A percentile compares a stretch with the other conserved stretches of the same genome.
These are phyloP conservation scores for Trichoderma cornu-damae DNA, from an alignment of 2,329 filamentous ascomycete genomes.

Conservation along the genomic window DNA sequence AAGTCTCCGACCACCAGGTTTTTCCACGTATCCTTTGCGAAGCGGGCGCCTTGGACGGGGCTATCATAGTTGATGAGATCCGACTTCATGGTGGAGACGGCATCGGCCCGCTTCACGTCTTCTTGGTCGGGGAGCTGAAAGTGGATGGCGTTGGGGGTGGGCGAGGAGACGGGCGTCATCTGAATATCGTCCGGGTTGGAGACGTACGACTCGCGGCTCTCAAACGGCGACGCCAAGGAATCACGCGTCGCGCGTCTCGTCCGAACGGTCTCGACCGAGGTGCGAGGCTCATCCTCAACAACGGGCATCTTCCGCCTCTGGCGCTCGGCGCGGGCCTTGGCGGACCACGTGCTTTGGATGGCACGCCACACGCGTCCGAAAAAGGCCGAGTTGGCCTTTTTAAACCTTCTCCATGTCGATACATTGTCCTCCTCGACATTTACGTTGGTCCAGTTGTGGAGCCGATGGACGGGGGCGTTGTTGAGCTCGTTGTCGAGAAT, in stretches of 20 bases:
- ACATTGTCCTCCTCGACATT: constrained; percentile 86
- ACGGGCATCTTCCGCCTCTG: constrained; percentile 41
- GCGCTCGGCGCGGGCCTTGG: constrained; percentile 46
- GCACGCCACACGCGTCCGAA: constrained; percentile 50
- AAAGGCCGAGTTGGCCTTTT: constrained; percentile 73
- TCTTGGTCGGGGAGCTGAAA: constrained; percentile 38
- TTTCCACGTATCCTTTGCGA: constrained; percentile 94
- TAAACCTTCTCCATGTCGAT: constrained; percentile 78
- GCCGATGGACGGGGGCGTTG: constrained; percentile 87
- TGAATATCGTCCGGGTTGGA: constrained; percentile 70
- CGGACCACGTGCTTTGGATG: constrained; percentile 46
- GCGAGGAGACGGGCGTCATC: constrained; percentile 92
- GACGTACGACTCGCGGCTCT: constrained; percentile 47
- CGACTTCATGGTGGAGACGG: constrained; percentile 44
- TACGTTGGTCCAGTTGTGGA: constrained; percentile 86
- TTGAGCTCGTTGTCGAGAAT: constrained; percentile 90
- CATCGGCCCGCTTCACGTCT: constrained; percentile 33
- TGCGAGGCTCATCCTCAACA: constrained; percentile 48
- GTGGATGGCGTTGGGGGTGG: constrained; percentile 47
- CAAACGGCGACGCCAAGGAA: constrained; percentile 47
- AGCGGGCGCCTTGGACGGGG: constrained; percentile 65
- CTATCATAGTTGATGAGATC: constrained; percentile 68
- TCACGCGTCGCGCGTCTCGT: constrained; percentile 34
- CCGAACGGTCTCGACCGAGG: constrained; percentile 47
- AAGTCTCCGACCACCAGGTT: constrained; percentile 93